phyloP scores from a whole-genome alignment of 1,139 yeast species.

The Candida sanyaensis region DNA sequence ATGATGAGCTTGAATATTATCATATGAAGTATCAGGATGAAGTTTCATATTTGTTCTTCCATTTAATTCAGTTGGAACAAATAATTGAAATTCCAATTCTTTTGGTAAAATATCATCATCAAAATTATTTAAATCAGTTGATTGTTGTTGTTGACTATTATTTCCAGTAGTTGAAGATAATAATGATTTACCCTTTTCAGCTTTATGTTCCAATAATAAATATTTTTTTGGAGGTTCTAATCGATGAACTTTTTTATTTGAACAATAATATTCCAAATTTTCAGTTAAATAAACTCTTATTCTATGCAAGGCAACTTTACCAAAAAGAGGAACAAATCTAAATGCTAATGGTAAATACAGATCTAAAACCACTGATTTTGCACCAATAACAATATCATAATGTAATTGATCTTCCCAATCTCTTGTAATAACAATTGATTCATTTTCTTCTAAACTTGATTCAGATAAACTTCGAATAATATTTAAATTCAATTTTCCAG shows the following conservation, averaged over 20 bases:
- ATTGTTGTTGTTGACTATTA: constrained; percentile 11
- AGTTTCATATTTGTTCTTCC: constrained; percentile 45
- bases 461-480: constrained; percentile 79
- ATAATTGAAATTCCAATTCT: constrained; percentile 83
- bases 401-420: constrained; percentile 93
- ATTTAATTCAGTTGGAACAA: constrained; percentile 65
- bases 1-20: constrained; percentile 81
- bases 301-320: constrained; percentile 84
- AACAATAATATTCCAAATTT: constrained; percentile 86
- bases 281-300: constrained; percentile 85
- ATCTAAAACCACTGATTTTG: constrained; percentile 84
- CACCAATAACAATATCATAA: constrained; percentile 86
- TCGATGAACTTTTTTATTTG: constrained; percentile 82
- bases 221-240: constrained; percentile 87
- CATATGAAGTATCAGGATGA: constrained; percentile 82
- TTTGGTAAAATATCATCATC: constrained; percentile 45
- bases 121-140: constrained; percentile 27
- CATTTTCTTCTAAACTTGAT: constrained; percentile 80
- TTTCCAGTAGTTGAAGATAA: constrained; percentile 19
- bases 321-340: constrained; percentile 75
- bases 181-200: constrained; percentile 51
- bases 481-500: constrained; percentile 62
- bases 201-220: constrained; percentile 76
- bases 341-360: constrained; percentile 83
- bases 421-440: constrained; percentile 86